phyloP scores from a whole-genome alignment of 805 yeast genomes.

The Lipomyces kockii region DNA sequence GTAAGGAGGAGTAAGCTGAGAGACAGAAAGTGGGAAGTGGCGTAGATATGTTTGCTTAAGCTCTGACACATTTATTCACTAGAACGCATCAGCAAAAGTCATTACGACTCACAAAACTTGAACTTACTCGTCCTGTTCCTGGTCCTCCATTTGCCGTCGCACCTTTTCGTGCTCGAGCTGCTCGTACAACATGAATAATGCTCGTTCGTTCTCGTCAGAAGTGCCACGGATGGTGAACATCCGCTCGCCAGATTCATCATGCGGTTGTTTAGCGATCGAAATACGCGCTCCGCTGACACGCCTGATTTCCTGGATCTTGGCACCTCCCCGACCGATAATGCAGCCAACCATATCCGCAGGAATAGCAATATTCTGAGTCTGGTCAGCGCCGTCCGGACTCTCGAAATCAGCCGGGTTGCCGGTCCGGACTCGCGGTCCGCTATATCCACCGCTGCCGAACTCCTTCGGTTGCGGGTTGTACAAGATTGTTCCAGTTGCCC shows the following conservation, averaged over 20 bases:
- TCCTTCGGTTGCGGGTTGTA: slow-evolving; percentile 55
- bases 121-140: slow-evolving; percentile 11
- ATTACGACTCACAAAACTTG: not conserved
- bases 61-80: not conserved
- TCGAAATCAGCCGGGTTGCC: slow-evolving; percentile 34
- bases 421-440: slow-evolving; percentile 24
- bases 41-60: not conserved
- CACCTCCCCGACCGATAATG: slow-evolving; percentile 82
- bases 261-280: slow-evolving; percentile 71
- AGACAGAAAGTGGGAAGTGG: not conserved
- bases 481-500: slow-evolving; percentile 64
- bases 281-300: slow-evolving; percentile 78
- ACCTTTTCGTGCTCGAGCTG: slow-evolving; percentile 62
- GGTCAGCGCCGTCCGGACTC: slow-evolving; percentile 34
- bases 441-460: slow-evolving; percentile 12
- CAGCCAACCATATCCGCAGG: slow-evolving; percentile 89
- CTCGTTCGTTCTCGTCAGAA: slow-evolving; percentile 59
- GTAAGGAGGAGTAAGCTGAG: not conserved
- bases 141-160: slow-evolving; percentile 43
- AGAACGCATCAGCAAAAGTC: not conserved
- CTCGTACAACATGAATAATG: slow-evolving; percentile 58
- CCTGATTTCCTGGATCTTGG: slow-evolving; percentile 84
- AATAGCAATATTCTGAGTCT: slow-evolving; percentile 50
- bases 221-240: slow-evolving; percentile 73
- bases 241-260: slow-evolving; percentile 63